Evolutionary conservation across 75 land plant species (phyloP), one percentile per base, ranked within the genome.

Genomic region (Pseudotsuga menziesii): DNA sequence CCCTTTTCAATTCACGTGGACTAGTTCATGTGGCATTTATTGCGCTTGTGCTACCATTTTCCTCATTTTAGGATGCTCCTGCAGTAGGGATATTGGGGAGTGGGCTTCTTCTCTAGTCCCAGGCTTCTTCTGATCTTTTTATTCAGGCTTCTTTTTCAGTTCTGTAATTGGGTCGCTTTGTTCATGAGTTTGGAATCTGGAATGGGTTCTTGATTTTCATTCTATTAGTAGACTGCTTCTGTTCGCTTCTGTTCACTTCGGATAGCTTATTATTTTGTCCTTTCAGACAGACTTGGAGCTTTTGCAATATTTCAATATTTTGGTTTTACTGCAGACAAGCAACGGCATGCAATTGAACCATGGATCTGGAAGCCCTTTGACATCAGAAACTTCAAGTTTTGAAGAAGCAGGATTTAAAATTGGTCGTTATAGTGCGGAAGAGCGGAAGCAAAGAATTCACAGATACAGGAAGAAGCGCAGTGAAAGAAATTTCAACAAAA

Each of bases 401-500:
- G 91, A 88, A 32, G 90, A 88, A 14, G 62, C 85, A 19, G 79
- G 70, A 55, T 86, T 79, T 60, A 90, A 84, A 56, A 84, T 91
- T 61, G 97, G 98, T 3, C 88, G 86, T 25, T 89, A 90, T 73
- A 88, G 89, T 32, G 81, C 79, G 60, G 99, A 96, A 64, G 91
- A 96, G 83, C 89, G 98, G 79, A 96, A 89, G 62, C 84, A 85
- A 75, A 87, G 89, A 84, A 91, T 96, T 20, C 87, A 89, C 54
- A 81, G 94, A 76, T 96, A 92, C 85, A 80, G 89, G 87, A 91
- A 90, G 89, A 96, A 96, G 78, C 88, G 98, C 36, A 89, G 86
- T 57, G 93, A 96, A 76, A 87, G 99, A 75, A 96, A 96, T 77
- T 96, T 94, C 84, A 92, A 81, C 87, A 96, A 96, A 83, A 96